A percentile compares a stretch with the other conserved stretches of the same genome.
Conservation (phyloP, 768 basidiomycete species). For the Amanita pallidorosea region DNA sequence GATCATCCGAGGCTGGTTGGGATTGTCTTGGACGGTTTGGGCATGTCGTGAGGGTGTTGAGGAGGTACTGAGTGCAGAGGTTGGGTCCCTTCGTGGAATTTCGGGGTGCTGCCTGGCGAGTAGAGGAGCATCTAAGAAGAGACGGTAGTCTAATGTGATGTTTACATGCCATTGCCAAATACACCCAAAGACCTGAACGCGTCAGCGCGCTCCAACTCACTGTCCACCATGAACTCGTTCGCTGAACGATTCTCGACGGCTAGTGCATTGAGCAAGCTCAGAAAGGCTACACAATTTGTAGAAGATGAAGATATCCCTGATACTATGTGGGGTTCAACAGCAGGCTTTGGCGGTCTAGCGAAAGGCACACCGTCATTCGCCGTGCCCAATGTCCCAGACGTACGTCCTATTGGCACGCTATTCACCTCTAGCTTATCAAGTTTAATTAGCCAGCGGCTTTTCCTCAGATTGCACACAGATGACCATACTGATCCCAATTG, state of each 20-base stretch:
- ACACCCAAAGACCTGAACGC: conserved; percentile 19
- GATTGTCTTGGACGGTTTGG: no score
- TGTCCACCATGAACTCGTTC: conserved; percentile 58
- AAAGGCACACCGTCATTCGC: conserved; percentile 65
- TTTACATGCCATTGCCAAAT: conserved; percentile 3
- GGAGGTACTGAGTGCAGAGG: no score
- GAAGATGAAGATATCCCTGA: conserved; percentile 60
- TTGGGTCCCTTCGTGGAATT: no score
- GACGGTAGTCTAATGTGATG: no score
- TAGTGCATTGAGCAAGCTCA: conserved; percentile 35
- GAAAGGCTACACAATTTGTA: conserved; percentile 33
- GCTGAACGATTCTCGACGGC: conserved; percentile 56
- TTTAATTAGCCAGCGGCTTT: conserved; percentile 67
- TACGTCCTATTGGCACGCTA: conserved; percentile 26
- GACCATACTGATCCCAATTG: conserved; percentile 91
- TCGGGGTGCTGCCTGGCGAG: no score
- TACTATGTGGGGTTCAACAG: conserved; percentile 73
- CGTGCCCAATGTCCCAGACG: conserved; percentile 67
- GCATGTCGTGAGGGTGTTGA: no score
- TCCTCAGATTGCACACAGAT: conserved; percentile 89
- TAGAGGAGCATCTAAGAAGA: no score
- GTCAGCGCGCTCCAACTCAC: conserved; percentile 25
- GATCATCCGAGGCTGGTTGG: no score
- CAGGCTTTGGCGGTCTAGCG: conserved; percentile 68
- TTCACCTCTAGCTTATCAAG: background rate